Percentiles rank a stretch among this genome's conserved stretches.
Conservation (phyloP, 306 rosid genomes). For the Ormosia semicastrata region DNA sequence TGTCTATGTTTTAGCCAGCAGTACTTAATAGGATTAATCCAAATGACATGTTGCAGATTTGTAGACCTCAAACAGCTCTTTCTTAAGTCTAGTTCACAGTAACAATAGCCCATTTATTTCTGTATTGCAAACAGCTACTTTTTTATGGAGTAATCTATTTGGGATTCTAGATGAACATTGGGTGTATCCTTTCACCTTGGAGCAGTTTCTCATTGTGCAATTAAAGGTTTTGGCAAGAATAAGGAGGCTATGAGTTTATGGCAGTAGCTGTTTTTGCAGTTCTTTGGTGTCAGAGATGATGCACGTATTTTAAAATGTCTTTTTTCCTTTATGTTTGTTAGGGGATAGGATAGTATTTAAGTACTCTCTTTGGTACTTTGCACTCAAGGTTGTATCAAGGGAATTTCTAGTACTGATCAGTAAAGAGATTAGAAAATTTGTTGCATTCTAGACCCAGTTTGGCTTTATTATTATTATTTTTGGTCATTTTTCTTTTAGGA, state of each 20-base stretch:
- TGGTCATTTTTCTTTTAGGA: not conserved
- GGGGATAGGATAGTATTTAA: not conserved
- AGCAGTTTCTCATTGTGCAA: not conserved
- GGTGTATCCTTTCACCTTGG: not conserved
- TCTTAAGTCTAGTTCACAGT: not conserved
- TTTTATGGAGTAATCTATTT: not conserved
- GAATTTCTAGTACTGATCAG: not conserved
- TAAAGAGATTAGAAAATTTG: not conserved
- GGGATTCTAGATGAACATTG: not conserved
- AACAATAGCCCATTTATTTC: not conserved
- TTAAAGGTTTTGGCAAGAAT: not conserved
- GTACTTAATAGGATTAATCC: not conserved
- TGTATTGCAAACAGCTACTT: not conserved
- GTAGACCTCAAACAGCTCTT: not conserved
- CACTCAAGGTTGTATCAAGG: not conserved
- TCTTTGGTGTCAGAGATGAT: not conserved
- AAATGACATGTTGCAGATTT: not conserved
- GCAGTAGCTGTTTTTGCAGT: not conserved
- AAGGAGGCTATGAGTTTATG: not conserved
- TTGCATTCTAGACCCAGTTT: constrained; percentile 9
- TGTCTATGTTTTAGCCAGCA: not conserved
- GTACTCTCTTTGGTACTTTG: not conserved
- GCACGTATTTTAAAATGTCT: not conserved
- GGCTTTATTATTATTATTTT: not conserved
- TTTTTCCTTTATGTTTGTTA: not conserved